Evolutionary conservation across 495 filamentous ascomycete species (phyloP), one percentile per base, ranked within the genome.

Genomic region (Echria macrotheca): DNA sequence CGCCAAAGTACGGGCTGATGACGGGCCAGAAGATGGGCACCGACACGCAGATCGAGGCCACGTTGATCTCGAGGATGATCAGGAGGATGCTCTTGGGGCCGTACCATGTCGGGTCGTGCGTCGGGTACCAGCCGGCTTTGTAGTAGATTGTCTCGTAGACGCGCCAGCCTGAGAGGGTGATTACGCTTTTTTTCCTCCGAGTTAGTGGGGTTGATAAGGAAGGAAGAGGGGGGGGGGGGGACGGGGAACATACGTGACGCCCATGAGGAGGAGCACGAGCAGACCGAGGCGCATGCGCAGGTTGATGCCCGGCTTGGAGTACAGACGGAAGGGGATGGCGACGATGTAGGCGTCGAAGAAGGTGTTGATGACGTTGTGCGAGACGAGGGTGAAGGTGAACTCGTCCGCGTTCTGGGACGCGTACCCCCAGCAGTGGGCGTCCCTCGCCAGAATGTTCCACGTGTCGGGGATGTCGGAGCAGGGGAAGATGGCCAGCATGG

Each of bases 21-120:
- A 55, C 43, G 5, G 64, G 64, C 58, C 64, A 67, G 33, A 67
- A 67, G 25, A 65, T 65, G 12, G 64, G 64, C 12, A 67, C 60
- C 12, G 61, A 65, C 1, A 57, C 61, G 46, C 61, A 65, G 21
- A 67, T 63, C 10, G 57, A 60, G 12, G 64, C 57, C 28, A 60
- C 42, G 35, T 63, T 61, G 37, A 65, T 52, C 44, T 67, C 64
- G 3, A 65, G 50, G 14, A 55, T 53, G 5, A 58, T 59, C 12
- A 67, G 58, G 5, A 67, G 29, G 33, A 67, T 55, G 37, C 55
- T 59, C 8, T 47, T 49, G 4, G 64, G 59, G 11, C 44, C 51
- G 38, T 67, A 67, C 64, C 64, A 67, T 0, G 64, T 61, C 8
- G 64, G 64, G 32, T 67, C 64, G 31, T 55, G 59, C 2, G 57